Evolutionary conservation across 2,329 filamentous ascomycete species (phyloP), one percentile per base, ranked within the genome.

Genomic region (Pestalotiopsis sp.): DNA sequence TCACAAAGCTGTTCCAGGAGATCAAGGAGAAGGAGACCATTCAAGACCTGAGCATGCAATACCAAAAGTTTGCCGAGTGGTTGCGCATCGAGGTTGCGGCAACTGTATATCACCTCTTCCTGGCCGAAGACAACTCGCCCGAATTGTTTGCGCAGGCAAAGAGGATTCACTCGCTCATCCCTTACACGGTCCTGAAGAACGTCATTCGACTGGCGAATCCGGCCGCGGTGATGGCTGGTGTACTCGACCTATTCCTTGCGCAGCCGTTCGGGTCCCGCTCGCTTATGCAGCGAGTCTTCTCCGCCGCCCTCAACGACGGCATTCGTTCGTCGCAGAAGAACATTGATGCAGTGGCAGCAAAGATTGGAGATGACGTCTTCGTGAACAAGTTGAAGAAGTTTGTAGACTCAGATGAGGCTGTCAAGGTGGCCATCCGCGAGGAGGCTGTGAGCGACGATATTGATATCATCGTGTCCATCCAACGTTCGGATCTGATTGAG

Each of bases 51-150:
- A 97, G 93, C 76, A 91, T 97, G 12, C 95, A 98, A 79, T 98
- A 98, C 79, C 93, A 96, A 76, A 99, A 98, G 79, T 98, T 99
- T 78, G 95, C 95, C 20, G 96, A 99, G 80, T 99, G 96, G 96
- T 84, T 98, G 64, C 91, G 96, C 52, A 99, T 99, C 76, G 96
- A 99, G 82, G 91, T 99, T 63, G 96, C 96, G 27, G 96, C 96
- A 55, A 98, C 96, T 25, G 90, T 98, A 69, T 99, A 99, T 78
- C 96, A 99, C 79, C 85, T 99, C 41, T 99, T 99, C 85, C 87
- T 99, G 59, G 96, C 96, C 5, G 96, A 99, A 79, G 96, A 99
- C 81, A 99, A 99, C 80, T 98, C 95, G 0, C 95, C 96, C 0
- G 96, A 99, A 77, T 82, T 99, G 38, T 98, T 98, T 79, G 94